Conservation (phyloP, 2,329 filamentous ascomycete species). For the Aspergillus sp. region DNA sequence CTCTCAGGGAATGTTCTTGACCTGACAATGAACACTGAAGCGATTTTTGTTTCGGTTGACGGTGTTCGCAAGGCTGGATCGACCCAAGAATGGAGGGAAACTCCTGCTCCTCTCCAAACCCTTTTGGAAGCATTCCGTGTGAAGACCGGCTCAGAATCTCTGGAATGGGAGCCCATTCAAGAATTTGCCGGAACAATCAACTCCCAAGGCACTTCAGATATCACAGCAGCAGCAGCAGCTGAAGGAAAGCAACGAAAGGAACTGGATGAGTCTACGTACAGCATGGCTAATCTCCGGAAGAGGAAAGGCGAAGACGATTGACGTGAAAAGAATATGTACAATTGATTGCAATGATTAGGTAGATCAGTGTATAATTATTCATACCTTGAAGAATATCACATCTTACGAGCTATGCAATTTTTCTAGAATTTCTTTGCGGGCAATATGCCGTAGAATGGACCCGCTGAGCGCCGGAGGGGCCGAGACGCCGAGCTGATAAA, state of each 20-base stretch:
- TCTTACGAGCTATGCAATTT: too few relatives aligned
- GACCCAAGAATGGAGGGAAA: constrained; percentile 34
- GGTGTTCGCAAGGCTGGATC: constrained; percentile 46
- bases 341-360: not conserved
- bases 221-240: constrained; percentile 13
- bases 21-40: constrained; percentile 30
- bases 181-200: constrained; percentile 22
- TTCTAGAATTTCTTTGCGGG: too few relatives aligned
- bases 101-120: constrained; percentile 10
- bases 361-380: not conserved
- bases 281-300: constrained; percentile 37
- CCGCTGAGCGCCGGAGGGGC: not conserved
- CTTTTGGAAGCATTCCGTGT: constrained; percentile 27
- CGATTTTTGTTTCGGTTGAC: constrained; percentile 48
- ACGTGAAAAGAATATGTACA: constrained; percentile 4
- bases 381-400: too few relatives aligned
- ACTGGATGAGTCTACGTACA: constrained; percentile 32
- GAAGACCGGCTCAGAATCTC: constrained; percentile 10
- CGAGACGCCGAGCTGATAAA: not conserved
- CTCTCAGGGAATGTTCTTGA: constrained; percentile 62
- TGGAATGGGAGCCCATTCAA: constrained; percentile 20
- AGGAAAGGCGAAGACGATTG: constrained; percentile 19
- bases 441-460: too few relatives aligned
- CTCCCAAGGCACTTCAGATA: constrained; percentile 20
- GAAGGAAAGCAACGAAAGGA: constrained; percentile 26